These are phyloP conservation scores for Hypoxylon rickii DNA, from an alignment of 495 filamentous ascomycete genomes.

Conservation along the genomic window DNA sequence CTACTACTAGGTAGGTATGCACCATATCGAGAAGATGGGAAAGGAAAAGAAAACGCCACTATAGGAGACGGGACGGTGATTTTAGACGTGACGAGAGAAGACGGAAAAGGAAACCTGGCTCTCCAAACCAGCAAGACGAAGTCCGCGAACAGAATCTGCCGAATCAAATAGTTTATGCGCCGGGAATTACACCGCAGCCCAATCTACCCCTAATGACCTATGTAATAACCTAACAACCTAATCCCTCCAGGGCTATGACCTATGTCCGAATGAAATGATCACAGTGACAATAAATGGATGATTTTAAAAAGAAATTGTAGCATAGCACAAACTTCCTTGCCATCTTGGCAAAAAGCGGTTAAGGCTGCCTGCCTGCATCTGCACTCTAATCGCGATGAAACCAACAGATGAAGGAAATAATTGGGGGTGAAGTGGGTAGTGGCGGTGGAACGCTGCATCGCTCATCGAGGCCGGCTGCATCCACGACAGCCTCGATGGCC, in stretches of 20 bases:
- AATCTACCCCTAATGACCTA: conserved; percentile 13
- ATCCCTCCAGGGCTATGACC: too few relatives aligned
- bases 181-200: conserved; percentile 37
- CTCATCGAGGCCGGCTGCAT: conserved; percentile 25
- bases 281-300: too few relatives aligned
- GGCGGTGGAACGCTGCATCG: conserved; percentile 12
- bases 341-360: conserved; percentile 30
- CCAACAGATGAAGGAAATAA: conserved; percentile 5
- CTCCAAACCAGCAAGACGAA: conserved; percentile 2
- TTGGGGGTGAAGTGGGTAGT: conserved; percentile 1
- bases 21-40: too few relatives aligned
- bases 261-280: too few relatives aligned
- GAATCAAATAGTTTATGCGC: too few relatives aligned
- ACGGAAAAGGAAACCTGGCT: conserved; percentile 2
- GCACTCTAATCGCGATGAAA: conserved; percentile 27
- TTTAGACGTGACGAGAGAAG: conserved; percentile 26
- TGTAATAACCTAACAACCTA: too few relatives aligned
- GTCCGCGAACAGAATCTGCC: conserved; percentile 19
- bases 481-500: conserved; percentile 16
- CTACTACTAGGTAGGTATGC: too few relatives aligned
- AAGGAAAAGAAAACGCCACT: too few relatives aligned
- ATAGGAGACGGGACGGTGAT: conserved; percentile 20
- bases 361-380: conserved; percentile 28
- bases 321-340: conserved; percentile 17
- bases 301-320: too few relatives aligned